Conservation (phyloP, 2,329 filamentous ascomycete genomes). For the Dichotomopilus funicola region DNA sequence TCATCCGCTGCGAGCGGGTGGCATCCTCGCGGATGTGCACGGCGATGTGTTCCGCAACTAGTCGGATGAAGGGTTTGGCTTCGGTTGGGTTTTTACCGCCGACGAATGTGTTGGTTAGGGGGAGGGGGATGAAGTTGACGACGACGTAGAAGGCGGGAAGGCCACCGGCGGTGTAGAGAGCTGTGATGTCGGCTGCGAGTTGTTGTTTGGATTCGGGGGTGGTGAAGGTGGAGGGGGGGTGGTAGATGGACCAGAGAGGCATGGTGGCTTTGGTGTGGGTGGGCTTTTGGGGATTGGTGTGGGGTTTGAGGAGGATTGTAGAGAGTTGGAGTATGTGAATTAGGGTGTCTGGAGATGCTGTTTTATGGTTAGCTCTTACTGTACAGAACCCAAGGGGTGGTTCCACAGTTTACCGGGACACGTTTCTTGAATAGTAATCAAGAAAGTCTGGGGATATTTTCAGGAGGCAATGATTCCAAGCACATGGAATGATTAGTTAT, state of each 20-base stretch:
- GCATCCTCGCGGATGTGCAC: constrained; percentile 3
- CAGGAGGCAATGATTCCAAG: too few relatives aligned
- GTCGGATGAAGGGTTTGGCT: constrained; percentile 15
- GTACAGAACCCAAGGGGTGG: too few relatives aligned
- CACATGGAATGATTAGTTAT: too few relatives aligned
- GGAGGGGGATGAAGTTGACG: constrained; percentile 14
- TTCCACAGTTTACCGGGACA: too few relatives aligned
- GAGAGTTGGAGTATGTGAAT: too few relatives aligned
- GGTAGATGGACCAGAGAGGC: constrained; percentile 22
- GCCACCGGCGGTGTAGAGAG: constrained; percentile 13
- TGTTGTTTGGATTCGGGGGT: constrained; percentile 12
- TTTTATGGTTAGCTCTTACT: too few relatives aligned
- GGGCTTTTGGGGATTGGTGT: too few relatives aligned
- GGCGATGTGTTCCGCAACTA: constrained; percentile 17
- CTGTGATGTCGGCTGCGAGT: constrained; percentile 14
- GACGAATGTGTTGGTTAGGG: constrained; percentile 13
- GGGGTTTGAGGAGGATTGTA: too few relatives aligned
- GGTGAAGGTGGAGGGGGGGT: constrained; percentile 16
- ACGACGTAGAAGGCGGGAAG: constrained; percentile 21
- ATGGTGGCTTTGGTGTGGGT: not conserved
- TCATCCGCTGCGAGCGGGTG: not conserved
- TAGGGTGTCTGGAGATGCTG: too few relatives aligned
- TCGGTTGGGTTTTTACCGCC: constrained; percentile 10
- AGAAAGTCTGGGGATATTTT: too few relatives aligned
- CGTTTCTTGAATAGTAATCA: too few relatives aligned